These are phyloP conservation scores for Arachis hypogaea DNA, from an alignment of 306 rosid genomes.

Conservation along the genomic window DNA sequence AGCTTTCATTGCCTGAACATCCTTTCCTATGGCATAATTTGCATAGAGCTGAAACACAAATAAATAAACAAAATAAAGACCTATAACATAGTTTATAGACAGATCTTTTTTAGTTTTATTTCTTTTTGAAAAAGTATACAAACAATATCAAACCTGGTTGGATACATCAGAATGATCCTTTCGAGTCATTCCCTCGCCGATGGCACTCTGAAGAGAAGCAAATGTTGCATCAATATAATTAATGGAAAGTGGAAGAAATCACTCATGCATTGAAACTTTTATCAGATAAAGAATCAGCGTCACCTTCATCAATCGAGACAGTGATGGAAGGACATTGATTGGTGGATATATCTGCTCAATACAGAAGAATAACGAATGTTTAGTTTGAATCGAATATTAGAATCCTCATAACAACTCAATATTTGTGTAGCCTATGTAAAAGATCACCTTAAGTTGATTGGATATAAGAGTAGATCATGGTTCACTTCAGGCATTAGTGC, in stretches of 20 bases:
- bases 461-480: conserved; percentile 12
- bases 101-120: too few species aligned
- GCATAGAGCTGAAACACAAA: conserved; percentile 77
- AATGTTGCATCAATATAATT: conserved; percentile 27
- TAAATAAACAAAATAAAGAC: conserved; percentile 3
- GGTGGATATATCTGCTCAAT: conserved; percentile 90
- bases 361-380: conserved; percentile 25
- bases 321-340: conserved; percentile 95
- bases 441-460: not conserved
- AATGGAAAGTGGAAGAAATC: conserved; percentile 18
- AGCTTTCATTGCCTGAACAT: conserved; percentile 99
- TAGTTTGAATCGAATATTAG: conserved; percentile 35
- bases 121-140: not conserved
- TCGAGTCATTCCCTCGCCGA: conserved; percentile 99
- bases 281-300: conserved; percentile 31
- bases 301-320: conserved; percentile 99
- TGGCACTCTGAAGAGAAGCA: conserved; percentile 82
- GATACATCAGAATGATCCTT: conserved; percentile 97
- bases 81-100: conserved; percentile 18
- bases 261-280: not conserved
- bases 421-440: conserved; percentile 19
- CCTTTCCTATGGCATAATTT: conserved; percentile 99
- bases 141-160: conserved; percentile 76
- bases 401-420: conserved; percentile 21
- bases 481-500: conserved; percentile 29